phyloP scores from a whole-genome alignment of 2,329 filamentous ascomycete species.

The Clarireedia hainanense region DNA sequence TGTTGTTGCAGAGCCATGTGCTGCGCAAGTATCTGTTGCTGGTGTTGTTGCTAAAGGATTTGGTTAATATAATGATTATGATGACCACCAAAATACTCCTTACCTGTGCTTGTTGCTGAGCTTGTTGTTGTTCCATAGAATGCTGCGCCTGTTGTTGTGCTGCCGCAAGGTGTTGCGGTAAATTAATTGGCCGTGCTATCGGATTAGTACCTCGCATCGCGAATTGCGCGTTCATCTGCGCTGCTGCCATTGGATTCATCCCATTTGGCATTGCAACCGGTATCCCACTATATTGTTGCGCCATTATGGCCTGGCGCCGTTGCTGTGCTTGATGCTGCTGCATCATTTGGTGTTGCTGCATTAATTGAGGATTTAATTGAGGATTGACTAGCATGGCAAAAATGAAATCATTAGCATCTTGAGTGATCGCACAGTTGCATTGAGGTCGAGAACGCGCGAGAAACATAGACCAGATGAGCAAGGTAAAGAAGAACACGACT shows the following conservation, averaged over 20 bases:
- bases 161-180: slow-evolving; percentile 38
- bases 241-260: slow-evolving; percentile 43
- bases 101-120: slow-evolving; percentile 32
- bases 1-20: slow-evolving; percentile 40
- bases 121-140: slow-evolving; percentile 30
- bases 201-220: slow-evolving; percentile 39
- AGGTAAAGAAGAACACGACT: slow-evolving; percentile 16
- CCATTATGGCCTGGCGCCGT: slow-evolving; percentile 44
- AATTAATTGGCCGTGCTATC: slow-evolving; percentile 37
- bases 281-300: slow-evolving; percentile 47
- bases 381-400: slow-evolving; percentile 22
- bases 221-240: slow-evolving; percentile 42
- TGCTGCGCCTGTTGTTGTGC: slow-evolving; percentile 33
- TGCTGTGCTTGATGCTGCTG: slow-evolving; percentile 1
- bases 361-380: slow-evolving; percentile 29
- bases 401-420: too few relatives aligned
- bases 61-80: slow-evolving; percentile 10
- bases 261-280: slow-evolving; percentile 47
- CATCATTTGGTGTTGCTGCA: slow-evolving; percentile 37
- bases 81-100: slow-evolving; percentile 12
- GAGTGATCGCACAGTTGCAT: too few relatives aligned
- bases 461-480: neutral
- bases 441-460: slow-evolving; percentile 7
- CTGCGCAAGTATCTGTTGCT: slow-evolving; percentile 37
- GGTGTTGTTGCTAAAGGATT: slow-evolving; percentile 15